phyloP scores from a whole-genome alignment of 352 stramenopile species.

The Pythium scleroteichum region DNA sequence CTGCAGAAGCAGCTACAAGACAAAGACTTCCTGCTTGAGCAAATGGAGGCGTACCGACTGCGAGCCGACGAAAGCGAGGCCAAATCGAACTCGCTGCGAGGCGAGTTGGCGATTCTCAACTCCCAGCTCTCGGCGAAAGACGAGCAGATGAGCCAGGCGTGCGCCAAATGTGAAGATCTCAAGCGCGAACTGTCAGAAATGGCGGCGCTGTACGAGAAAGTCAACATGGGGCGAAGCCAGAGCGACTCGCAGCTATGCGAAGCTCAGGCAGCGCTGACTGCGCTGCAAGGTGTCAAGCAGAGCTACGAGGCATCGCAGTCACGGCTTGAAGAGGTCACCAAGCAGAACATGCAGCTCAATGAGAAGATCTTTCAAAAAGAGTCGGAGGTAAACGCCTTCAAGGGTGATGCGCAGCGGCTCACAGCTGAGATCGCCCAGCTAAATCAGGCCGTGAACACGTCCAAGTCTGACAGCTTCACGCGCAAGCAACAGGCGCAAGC shows the following conservation, averaged over 20 bases:
- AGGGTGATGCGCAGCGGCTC: slow-evolving; percentile 47
- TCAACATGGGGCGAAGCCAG: slow-evolving; percentile 54
- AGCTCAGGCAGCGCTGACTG: slow-evolving; percentile 41
- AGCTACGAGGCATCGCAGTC: slow-evolving; percentile 37
- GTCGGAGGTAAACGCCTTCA: slow-evolving; percentile 43
- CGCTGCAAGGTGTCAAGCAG: slow-evolving; percentile 47
- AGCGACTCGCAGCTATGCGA: slow-evolving; percentile 63
- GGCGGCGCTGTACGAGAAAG: slow-evolving; percentile 53
- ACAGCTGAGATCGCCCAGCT: slow-evolving; percentile 43
- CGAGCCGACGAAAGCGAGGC: slow-evolving; percentile 51
- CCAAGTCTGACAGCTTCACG: slow-evolving; percentile 47
- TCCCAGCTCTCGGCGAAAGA: slow-evolving; percentile 38
- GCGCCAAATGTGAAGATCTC: slow-evolving; percentile 43
- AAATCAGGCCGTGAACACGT: slow-evolving; percentile 38
- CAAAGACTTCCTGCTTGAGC: slow-evolving; percentile 67
- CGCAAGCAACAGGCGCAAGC: slow-evolving; percentile 45
- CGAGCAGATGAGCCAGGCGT: slow-evolving; percentile 33
- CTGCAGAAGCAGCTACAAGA: slow-evolving; percentile 68
- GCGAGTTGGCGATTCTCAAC: slow-evolving; percentile 35
- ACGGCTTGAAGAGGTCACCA: slow-evolving; percentile 44
- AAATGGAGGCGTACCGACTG: slow-evolving; percentile 47
- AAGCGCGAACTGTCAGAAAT: slow-evolving; percentile 54
- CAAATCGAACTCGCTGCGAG: slow-evolving; percentile 36
- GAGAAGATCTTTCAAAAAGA: slow-evolving; percentile 62
- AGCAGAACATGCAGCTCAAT: slow-evolving; percentile 56